Evolutionary conservation across 441 rosid species (phyloP).

Genomic region (Sinapis alba): DNA sequence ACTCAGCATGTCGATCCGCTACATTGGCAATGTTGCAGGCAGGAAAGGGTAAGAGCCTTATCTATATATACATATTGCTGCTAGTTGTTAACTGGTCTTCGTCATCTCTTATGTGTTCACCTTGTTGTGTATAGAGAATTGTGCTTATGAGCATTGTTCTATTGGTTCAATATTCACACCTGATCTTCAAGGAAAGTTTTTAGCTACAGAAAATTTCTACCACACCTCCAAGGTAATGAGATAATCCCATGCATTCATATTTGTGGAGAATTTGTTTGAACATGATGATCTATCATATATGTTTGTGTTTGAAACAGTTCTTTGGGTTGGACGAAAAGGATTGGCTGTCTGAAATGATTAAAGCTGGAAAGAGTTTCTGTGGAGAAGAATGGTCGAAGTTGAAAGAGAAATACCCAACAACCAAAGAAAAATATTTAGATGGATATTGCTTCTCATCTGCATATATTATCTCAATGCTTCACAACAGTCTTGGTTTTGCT

Average conservation of each 20-base stretch:
- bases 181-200: slow-evolving; percentile 67
- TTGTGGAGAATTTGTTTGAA: not conserved
- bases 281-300: not conserved
- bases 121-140: slow-evolving; percentile 54
- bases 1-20: slow-evolving; percentile 76
- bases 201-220: slow-evolving; percentile 85
- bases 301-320: slow-evolving; percentile 52
- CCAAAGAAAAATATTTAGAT: slow-evolving; percentile 49
- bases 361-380: slow-evolving; percentile 61
- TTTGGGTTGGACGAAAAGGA: slow-evolving; percentile 57
- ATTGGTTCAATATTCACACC: slow-evolving; percentile 79
- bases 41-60: slow-evolving; percentile 59
- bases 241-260: not conserved
- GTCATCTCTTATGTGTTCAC: not conserved
- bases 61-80: not conserved
- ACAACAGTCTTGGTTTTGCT: slow-evolving; percentile 43
- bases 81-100: not conserved
- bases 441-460: slow-evolving; percentile 68
- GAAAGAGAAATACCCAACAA: slow-evolving; percentile 48
- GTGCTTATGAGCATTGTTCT: slow-evolving; percentile 54
- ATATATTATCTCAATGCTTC: slow-evolving; percentile 54
- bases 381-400: slow-evolving; percentile 68
- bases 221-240: slow-evolving; percentile 68
- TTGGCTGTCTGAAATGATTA: slow-evolving; percentile 54
- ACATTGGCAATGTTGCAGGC: slow-evolving; percentile 58